These are phyloP conservation scores for Heracleum sosnowskyi DNA, from an alignment of 129 eudicot species.

Conservation along the genomic window DNA sequence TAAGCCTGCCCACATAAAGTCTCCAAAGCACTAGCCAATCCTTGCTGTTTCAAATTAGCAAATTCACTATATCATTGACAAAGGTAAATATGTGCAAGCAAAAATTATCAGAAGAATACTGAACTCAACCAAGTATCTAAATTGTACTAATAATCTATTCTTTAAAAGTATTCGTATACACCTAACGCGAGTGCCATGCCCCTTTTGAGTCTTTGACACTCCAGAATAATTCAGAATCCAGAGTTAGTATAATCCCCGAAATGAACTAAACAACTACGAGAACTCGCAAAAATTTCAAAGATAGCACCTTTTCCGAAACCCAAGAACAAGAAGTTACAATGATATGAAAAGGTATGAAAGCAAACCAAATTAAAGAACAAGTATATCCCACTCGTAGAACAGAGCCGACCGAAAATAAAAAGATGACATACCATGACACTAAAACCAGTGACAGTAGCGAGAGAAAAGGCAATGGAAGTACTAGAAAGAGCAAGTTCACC, in stretches of 20 bases:
- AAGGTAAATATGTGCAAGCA: neutral
- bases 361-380: neutral
- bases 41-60: constrained; percentile 37
- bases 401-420: too few relatives aligned
- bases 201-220: neutral
- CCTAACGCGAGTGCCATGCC: neutral
- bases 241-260: too few relatives aligned
- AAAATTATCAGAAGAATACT: neutral
- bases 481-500: constrained; percentile 66
- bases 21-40: constrained; percentile 74
- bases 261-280: too few relatives aligned
- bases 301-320: too few relatives aligned
- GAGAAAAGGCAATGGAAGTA: constrained; percentile 64
- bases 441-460: constrained; percentile 65
- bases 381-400: too few relatives aligned
- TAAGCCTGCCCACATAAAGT: constrained; percentile 75
- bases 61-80: neutral
- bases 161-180: neutral
- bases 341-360: neutral
- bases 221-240: neutral
- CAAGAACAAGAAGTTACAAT: neutral
- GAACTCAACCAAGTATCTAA: neutral
- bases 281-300: too few relatives aligned
- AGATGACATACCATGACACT: constrained; percentile 36
- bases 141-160: neutral